Evolutionary conservation across 2,329 filamentous ascomycete genomes (phyloP), one percentile per base, ranked within the genome.

Genomic region (Cladophialophora chaetospira): DNA sequence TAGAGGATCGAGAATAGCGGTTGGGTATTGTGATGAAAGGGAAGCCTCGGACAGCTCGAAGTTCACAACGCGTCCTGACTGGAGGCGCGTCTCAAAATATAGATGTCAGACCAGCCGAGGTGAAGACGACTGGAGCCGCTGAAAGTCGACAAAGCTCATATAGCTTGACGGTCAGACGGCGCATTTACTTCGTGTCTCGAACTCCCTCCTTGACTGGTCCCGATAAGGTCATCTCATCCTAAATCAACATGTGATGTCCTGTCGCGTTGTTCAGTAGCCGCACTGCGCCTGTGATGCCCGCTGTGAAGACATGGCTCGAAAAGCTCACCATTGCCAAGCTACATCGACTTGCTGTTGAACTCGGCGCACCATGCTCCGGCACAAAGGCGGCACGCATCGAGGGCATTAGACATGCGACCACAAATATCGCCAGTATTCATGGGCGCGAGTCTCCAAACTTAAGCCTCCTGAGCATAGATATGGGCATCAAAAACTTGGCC

Each of bases 401-500:
- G n/a, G 78, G 82, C 0, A 73, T 89, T 15, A 65, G 73, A 26
- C 67, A 72, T 51, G 73, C 75, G 48, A 65, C 76, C 15, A 62
- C 17, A 49, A 65, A 40, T 36, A 25, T 19, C 3, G 19, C 33
- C 35, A 17, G 15, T n/a, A 55, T 31, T 60, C 66, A 56, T 55
- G 23, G 46, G 56, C 33, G 26, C 61, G 33, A 17, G 60, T 29
- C 47, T 58, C 19, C 50, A 10, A 10, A 36, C n/a, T 21, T 76
- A 64, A 79, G 85, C 40, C 78, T 94, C 21, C 71, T 94, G 29
- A 92, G 88, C 68, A 87, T 95, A 60, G 90, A 95, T 70, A 88
- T 94, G 83, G 90, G 90, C 3, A 88, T 95, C 63, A 84, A 84
- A 40, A 95, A 95, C 69, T 76, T 95, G 3, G 89, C 89, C 1